Base-by-base conservation (phyloP, 768 basidiomycete genomes). In the Phaffia australis region DNA sequence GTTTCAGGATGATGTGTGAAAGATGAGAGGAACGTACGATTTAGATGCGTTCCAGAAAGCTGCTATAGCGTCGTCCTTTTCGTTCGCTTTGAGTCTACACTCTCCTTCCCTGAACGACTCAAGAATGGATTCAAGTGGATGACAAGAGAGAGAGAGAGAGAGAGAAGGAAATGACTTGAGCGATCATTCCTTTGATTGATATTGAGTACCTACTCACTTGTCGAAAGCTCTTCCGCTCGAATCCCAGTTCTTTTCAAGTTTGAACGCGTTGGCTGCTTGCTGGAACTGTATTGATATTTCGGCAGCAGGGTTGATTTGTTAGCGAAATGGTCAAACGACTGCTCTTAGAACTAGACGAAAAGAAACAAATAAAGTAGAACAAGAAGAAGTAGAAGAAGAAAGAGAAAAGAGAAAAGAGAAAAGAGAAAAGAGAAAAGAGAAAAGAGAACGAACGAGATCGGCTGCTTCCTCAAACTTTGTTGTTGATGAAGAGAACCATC, bases 31-130 rank as follows among this genome's bases (percentile, higher is more conserved):
- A 15, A 69, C 67, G 48, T 11, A 69, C 67, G 67, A 69, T 50
- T 98, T 98, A 46, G 89, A 86, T 16, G 95, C 93, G 75, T 94
- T 95, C 89, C 94, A 97, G 87, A 87, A 98, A 11, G 93, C 93
- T 74, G 93, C 94, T 25, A 92, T 88, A n/a, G 94, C 93, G 71
- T 98, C 95, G 71, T 91, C 91, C 56, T 75, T 77, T 77, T 98
- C 94, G 56, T 87, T 86, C 72, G 84, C 86, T 68, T 85, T 84
- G 77, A 93, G 86, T 71, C 92, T 83, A 76, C 92, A 95, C 72
- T 97, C 92, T 0, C 94, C 95, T 74, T 98, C 95, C 70, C 87
- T 83, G 51, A 25, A 9, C 27, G 35, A 35, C 7, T n/a, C 8
- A n/a, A 63, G 66, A 19, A 70, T 56, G 46, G 6, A 27, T 8